phyloP scores from a whole-genome alignment of 2,329 filamentous ascomycete genomes.

The Mycosphaerella sp. region DNA sequence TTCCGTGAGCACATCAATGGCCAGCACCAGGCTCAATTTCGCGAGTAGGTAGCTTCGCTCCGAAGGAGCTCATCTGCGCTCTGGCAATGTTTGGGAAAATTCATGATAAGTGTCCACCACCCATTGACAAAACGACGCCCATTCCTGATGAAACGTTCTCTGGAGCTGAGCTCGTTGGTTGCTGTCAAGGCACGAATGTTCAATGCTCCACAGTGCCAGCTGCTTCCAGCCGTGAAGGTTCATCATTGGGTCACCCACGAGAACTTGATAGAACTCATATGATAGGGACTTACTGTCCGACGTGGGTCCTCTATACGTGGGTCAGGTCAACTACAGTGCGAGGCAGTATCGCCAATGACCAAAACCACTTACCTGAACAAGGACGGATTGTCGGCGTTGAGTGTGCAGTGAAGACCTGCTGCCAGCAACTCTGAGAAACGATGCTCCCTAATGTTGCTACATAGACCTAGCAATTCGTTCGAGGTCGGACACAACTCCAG shows the following conservation, averaged over 20 bases:
- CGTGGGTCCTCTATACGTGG: conserved; percentile 12
- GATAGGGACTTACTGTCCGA: conserved; percentile 58
- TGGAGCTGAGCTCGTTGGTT: conserved; percentile 39
- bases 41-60: too few species aligned
- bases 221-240: conserved; percentile 66
- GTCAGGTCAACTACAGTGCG: background rate
- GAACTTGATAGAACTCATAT: conserved; percentile 71
- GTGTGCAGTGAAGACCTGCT: conserved; percentile 66
- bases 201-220: conserved; percentile 43
- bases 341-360: background rate
- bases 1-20: too few species aligned
- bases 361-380: conserved; percentile 53
- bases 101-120: conserved; percentile 8
- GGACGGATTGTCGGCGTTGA: conserved; percentile 70
- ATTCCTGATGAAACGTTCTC: conserved; percentile 49
- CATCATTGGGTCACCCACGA: conserved; percentile 63
- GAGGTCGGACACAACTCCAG: conserved; percentile 74
- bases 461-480: conserved; percentile 68
- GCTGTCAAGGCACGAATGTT: conserved; percentile 39
- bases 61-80: background rate
- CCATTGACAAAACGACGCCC: conserved; percentile 51
- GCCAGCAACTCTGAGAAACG: conserved; percentile 62
- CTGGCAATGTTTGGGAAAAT: background rate
- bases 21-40: too few species aligned
- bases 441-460: conserved; percentile 59